Conservation (phyloP, 345 rosid species). For the Adansonia digitata region DNA sequence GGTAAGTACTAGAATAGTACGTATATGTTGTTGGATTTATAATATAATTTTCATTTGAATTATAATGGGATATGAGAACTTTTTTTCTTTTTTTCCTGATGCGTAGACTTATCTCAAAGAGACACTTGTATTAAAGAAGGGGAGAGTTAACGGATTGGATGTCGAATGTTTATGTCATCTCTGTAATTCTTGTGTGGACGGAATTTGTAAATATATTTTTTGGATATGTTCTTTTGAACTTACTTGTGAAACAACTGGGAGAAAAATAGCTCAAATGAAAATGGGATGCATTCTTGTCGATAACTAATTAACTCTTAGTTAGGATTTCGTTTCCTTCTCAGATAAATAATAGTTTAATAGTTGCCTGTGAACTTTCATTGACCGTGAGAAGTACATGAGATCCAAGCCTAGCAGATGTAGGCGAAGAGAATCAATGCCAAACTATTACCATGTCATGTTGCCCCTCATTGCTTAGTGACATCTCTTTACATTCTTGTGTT, state of each 20-base stretch:
- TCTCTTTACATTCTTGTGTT: neutral
- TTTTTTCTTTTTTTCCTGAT: neutral
- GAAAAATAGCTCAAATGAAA: neutral
- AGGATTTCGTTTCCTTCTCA: neutral
- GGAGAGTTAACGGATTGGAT: neutral
- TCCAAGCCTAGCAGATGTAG: neutral
- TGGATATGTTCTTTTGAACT: neutral
- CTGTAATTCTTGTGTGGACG: neutral
- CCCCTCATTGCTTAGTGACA: neutral
- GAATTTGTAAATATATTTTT: neutral
- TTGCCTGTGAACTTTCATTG: neutral
- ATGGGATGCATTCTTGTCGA: neutral
- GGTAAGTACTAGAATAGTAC: slow-evolving; percentile 29
- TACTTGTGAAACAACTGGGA: neutral
- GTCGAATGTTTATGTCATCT: neutral
- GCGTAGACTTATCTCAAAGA: neutral
- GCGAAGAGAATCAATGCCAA: neutral
- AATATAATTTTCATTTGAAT: neutral
- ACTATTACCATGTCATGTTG: neutral
- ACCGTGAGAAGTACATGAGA: neutral
- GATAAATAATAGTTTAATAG: neutral
- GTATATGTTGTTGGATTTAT: neutral
- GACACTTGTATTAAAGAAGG: neutral
- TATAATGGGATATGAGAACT: neutral
- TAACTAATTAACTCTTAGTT: neutral